Base-by-base conservation (phyloP, 139 green algal species). In the Coccomyxa sp. region DNA sequence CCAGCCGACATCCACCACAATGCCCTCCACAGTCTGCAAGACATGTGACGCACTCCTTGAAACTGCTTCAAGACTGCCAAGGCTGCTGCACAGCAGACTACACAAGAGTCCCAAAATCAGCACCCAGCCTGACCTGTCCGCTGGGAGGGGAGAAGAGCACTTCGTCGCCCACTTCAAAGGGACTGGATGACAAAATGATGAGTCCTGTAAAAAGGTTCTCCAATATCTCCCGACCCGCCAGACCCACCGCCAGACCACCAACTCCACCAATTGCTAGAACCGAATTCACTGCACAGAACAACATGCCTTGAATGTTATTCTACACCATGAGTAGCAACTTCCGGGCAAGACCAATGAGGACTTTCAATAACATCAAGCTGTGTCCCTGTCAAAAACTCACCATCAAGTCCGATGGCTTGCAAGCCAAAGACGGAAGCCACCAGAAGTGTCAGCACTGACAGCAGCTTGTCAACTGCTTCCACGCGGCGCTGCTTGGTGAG, bases 171-270 rank as follows among this genome's bases (percentile, higher is more conserved):
- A 94, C 91, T 81, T 93, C 92, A 83, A 95, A 95, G 13, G 90
- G 88, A 82, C 88, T 88, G 60, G 83, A 87, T 30, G 89, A 94
- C 67, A 98, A 92, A 83, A 98, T 96, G 83, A 98, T 94, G 81
- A 98, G 92, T 75, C 95, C 95, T 58, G 94, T 97, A 84, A 98
- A 96, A 51, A 98, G 87, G 85, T 98, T 98, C 81, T 98, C 95
- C 80, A 96, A 91, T 76, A 98, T 97, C 88, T 98, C 95, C 0
- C 94, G 88, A 68, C 94, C 95, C 0, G 94, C 94, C 83, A 98
- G 86, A 96, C 94, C 95, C 66, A 97, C 94, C 51, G 94, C 95
- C 85, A 98, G 88, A 93, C 95, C 95, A 87, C 95, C 95, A 81
- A 98, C 94, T 86, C 95, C 95, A 89, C 95, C 95, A 85, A 98